These are phyloP conservation scores for Podospora bellae-mahoneyi DNA, from an alignment of 495 filamentous ascomycete genomes.

Conservation along the genomic window DNA sequence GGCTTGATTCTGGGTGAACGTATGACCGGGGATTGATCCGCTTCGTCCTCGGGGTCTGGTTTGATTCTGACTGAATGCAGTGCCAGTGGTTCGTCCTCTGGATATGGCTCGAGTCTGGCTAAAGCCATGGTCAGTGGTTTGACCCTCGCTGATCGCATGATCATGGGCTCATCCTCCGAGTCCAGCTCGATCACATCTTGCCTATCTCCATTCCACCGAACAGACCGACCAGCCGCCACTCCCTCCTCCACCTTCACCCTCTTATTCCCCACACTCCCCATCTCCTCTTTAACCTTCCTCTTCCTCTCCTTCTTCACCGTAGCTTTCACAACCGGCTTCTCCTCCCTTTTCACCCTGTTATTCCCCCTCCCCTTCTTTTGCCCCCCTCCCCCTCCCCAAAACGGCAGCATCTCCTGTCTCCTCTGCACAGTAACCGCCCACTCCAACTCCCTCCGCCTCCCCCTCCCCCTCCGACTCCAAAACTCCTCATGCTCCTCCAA, in stretches of 20 bases:
- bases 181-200: neutral
- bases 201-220: neutral
- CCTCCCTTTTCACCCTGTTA: neutral
- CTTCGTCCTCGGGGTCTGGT: too few species aligned
- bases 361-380: neutral
- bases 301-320: neutral
- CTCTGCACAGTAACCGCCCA: neutral
- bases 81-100: too few species aligned
- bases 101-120: too few species aligned
- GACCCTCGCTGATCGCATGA: too few species aligned
- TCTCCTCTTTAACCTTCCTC: neutral
- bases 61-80: too few species aligned
- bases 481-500: neutral
- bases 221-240: neutral
- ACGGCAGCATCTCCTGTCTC: neutral
- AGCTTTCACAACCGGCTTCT: neutral
- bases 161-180: neutral
- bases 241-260: neutral
- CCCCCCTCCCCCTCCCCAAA: too few species aligned
- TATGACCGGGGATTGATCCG: too few species aligned
- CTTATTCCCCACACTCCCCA: neutral
- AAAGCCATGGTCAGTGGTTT: too few species aligned
- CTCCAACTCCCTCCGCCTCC: neutral
- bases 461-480: neutral
- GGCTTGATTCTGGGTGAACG: too few species aligned